Percentiles rank a stretch among this genome's conserved stretches.
Evolutionary conservation across 495 filamentous ascomycete species (phyloP).

Genomic region (Penicillium malachiteum): DNA sequence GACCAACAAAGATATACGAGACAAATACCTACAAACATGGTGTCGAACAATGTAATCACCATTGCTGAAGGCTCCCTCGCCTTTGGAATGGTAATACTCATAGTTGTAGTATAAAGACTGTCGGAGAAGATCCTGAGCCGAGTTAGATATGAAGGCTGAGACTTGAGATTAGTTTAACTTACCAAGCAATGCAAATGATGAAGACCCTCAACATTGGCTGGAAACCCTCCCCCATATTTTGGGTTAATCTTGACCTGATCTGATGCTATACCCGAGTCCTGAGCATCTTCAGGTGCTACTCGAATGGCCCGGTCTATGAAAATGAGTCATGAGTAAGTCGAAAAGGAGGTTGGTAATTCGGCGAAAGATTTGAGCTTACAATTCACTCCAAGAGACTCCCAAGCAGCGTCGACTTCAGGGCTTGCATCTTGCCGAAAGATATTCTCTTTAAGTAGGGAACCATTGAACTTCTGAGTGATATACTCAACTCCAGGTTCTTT

Average conservation of each 20-base stretch:
- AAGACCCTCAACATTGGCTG: conserved; percentile 55
- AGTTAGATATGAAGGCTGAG: not conserved
- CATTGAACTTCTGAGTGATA: conserved; percentile 41
- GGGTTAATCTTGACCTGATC: conserved; percentile 52
- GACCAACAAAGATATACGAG: not conserved
- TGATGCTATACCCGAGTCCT: conserved; percentile 36
- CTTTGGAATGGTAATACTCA: conserved; percentile 50
- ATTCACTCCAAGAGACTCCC: conserved; percentile 53
- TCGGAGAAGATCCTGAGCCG: conserved; percentile 49
- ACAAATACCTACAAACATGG: conserved; percentile 44
- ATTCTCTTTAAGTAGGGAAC: conserved; percentile 52
- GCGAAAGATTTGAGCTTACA: conserved; percentile 28
- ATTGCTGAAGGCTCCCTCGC: conserved; percentile 50
- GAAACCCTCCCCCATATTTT: conserved; percentile 53
- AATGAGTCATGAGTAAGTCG: not conserved
- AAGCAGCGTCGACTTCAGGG: conserved; percentile 58
- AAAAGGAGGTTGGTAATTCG: too few relatives aligned
- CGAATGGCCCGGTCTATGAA: conserved; percentile 37
- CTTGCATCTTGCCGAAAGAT: conserved; percentile 50
- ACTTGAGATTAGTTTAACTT: not conserved
- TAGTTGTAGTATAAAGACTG: conserved; percentile 57
- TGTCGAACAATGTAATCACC: conserved; percentile 45
- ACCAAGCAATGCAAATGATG: conserved; percentile 60
- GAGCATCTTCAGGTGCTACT: conserved; percentile 37
- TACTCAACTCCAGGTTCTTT: conserved; percentile 34